Evolutionary conservation across 2,329 filamentous ascomycete species (phyloP).

Genomic region (Myotisia sp.): DNA sequence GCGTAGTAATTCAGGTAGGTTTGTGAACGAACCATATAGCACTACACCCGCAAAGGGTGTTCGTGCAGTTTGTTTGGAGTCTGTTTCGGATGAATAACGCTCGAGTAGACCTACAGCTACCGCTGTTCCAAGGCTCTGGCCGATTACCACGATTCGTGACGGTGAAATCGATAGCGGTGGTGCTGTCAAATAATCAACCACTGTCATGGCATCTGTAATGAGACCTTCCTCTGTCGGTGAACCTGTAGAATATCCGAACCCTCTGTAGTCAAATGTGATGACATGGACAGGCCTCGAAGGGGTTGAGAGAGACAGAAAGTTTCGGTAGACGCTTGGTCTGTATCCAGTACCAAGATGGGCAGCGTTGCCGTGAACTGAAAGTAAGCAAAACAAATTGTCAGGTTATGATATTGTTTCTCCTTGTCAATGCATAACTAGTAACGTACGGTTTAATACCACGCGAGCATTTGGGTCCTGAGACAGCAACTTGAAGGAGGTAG

Average conservation of each 20-base stretch:
- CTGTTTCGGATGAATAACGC: slow-evolving; percentile 42
- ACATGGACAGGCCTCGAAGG: slow-evolving; percentile 54
- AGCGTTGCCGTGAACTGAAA: slow-evolving; percentile 51
- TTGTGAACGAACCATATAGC: slow-evolving; percentile 66
- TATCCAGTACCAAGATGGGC: slow-evolving; percentile 69
- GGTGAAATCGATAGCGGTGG: slow-evolving; percentile 51
- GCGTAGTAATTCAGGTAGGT: slow-evolving; percentile 56
- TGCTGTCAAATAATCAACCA: slow-evolving; percentile 50
- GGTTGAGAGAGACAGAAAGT: slow-evolving; percentile 55
- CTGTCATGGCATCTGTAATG: slow-evolving; percentile 60
- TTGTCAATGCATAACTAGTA: background rate
- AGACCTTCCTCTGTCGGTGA: slow-evolving; percentile 65
- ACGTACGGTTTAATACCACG: slow-evolving; percentile 42
- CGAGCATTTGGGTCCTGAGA: slow-evolving; percentile 36
- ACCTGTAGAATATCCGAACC: slow-evolving; percentile 72
- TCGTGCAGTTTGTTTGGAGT: slow-evolving; percentile 15
- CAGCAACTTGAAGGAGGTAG: slow-evolving; percentile 38
- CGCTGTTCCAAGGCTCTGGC: slow-evolving; percentile 79
- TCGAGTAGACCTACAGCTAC: slow-evolving; percentile 63
- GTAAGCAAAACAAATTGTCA: no score
- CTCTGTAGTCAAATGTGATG: slow-evolving; percentile 80
- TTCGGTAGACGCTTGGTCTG: slow-evolving; percentile 63
- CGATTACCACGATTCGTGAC: slow-evolving; percentile 62
- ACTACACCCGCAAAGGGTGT: slow-evolving; percentile 66
- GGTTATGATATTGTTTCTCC: background rate